These are phyloP conservation scores for Rhizomucor miehei DNA, from an alignment of 371 early-diverging fungal genomes.

Conservation along the genomic window DNA sequence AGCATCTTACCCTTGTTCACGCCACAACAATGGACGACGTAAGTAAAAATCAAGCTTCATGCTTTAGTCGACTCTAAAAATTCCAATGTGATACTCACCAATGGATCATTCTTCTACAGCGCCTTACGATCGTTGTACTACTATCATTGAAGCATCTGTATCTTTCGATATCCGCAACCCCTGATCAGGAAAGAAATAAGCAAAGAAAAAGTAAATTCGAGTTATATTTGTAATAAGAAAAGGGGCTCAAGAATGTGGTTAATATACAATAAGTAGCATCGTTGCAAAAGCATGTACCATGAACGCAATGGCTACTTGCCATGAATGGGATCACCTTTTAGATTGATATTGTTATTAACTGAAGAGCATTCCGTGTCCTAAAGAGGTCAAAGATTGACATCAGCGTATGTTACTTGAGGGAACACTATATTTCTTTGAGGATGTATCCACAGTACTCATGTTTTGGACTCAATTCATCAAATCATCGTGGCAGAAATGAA, in stretches of 20 bases:
- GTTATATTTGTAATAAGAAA: background rate
- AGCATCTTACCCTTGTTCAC: slow-evolving; percentile 30
- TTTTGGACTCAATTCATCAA: too few relatives aligned
- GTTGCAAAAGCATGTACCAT: too few relatives aligned
- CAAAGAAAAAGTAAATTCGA: background rate
- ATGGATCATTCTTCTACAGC: slow-evolving; percentile 11
- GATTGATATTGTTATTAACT: too few relatives aligned
- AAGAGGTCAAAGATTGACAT: too few relatives aligned
- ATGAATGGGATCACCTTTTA: too few relatives aligned
- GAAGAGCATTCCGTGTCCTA: too few relatives aligned
- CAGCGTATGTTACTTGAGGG: too few relatives aligned
- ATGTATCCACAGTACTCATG: too few relatives aligned
- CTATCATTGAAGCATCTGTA: slow-evolving; percentile 9
- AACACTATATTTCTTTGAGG: too few relatives aligned
- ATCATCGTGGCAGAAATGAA: too few relatives aligned
- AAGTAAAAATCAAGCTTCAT: slow-evolving; percentile 4
- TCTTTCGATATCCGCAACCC: slow-evolving; percentile 12
- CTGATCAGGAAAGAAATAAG: too few relatives aligned
- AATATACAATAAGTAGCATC: background rate
- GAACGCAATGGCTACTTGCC: too few relatives aligned
- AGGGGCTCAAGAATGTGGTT: background rate
- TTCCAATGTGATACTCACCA: background rate
- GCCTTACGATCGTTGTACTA: slow-evolving; percentile 22
- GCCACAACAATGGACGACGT: slow-evolving; percentile 20
- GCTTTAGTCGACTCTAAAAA: background rate